Conservation (phyloP, 2,329 filamentous ascomycete genomes). For the Dothiorella sarmentorum region DNA sequence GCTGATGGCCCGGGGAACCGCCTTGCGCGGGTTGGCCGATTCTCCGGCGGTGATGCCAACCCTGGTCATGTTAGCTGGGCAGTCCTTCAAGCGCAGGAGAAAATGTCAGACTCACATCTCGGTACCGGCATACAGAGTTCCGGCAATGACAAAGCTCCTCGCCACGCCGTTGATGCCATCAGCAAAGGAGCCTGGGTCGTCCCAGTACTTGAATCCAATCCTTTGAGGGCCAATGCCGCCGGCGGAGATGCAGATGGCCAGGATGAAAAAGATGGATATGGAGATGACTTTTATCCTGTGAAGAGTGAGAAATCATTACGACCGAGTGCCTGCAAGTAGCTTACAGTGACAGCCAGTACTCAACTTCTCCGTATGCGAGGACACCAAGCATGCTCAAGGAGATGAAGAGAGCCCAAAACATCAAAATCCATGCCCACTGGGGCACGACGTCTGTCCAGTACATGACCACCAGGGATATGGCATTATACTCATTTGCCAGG, state of each 20-base stretch:
- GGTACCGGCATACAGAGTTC: constrained; percentile 22
- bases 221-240: constrained; percentile 22
- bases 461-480: constrained; percentile 42
- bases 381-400: constrained; percentile 40
- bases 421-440: constrained; percentile 46
- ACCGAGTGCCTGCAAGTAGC: background rate
- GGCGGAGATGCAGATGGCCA: constrained; percentile 21
- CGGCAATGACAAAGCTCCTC: constrained; percentile 22
- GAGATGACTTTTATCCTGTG: constrained; percentile 20
- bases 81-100: background rate
- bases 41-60: constrained; percentile 53
- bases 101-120: constrained; percentile 21
- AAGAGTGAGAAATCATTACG: background rate
- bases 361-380: constrained; percentile 53
- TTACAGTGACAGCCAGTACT: constrained; percentile 39
- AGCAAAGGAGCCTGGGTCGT: constrained; percentile 25
- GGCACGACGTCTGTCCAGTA: constrained; percentile 46
- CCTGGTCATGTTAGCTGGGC: background rate
- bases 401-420: constrained; percentile 46
- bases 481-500: constrained; percentile 44
- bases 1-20: constrained; percentile 58
- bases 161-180: constrained; percentile 23
- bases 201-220: constrained; percentile 37
- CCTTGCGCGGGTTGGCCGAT: constrained; percentile 60
- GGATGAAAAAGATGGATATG: constrained; percentile 22